These are phyloP conservation scores for Chernovozyma aurita DNA, from an alignment of 1,139 yeast genomes.

Conservation along the genomic window DNA sequence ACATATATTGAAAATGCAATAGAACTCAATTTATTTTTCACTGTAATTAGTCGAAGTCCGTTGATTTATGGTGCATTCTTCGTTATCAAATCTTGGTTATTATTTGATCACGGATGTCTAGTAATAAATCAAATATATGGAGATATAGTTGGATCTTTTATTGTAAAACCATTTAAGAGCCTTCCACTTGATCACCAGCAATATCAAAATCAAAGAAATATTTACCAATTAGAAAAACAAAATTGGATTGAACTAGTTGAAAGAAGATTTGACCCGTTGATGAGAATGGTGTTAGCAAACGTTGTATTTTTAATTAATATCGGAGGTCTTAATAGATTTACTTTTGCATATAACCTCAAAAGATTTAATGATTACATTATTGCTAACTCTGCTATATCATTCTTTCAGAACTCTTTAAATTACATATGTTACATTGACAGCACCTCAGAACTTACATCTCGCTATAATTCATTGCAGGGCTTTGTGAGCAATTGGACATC, in stretches of 20 bases:
- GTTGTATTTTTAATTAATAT: neutral
- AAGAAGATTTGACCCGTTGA: slow-evolving; percentile 1
- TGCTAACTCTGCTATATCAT: slow-evolving; percentile 4
- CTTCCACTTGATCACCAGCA: neutral
- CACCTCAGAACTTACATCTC: slow-evolving; percentile 5
- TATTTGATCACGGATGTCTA: slow-evolving; percentile 25
- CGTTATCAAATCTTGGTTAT: slow-evolving; percentile 20
- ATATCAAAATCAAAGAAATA: neutral
- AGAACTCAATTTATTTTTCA: neutral
- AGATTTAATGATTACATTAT: slow-evolving; percentile 1
- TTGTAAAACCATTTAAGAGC: neutral
- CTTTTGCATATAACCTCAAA: neutral
- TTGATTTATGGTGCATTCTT: slow-evolving; percentile 4
- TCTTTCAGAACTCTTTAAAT: slow-evolving; percentile 9
- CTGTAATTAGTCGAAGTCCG: neutral
- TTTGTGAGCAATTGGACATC: neutral
- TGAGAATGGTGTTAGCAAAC: neutral
- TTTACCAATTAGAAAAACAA: neutral
- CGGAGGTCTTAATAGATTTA: neutral
- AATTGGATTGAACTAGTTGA: slow-evolving; percentile 3
- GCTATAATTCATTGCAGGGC: slow-evolving; percentile 2
- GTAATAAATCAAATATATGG: slow-evolving; percentile 10
- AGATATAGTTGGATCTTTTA: slow-evolving; percentile 3
- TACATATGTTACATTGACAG: slow-evolving; percentile 12
- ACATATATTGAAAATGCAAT: slow-evolving; percentile 11